phyloP scores from a whole-genome alignment of 129 eudicot species.

The Calendula officinalis region DNA sequence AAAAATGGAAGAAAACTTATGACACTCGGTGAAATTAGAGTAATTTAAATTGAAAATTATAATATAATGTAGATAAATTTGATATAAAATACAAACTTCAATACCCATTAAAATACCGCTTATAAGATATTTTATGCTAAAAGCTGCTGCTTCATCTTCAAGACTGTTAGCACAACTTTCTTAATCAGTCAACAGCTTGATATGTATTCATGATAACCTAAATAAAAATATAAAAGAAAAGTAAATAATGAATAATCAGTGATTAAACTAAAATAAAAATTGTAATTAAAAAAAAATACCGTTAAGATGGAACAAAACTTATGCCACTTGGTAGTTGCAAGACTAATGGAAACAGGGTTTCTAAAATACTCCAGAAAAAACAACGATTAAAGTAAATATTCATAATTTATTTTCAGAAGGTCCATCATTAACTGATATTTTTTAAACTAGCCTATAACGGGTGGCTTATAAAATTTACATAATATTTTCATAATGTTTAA shows the following conservation, averaged over 20 bases:
- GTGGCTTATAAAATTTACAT: no score
- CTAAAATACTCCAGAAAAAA: constrained; percentile 67
- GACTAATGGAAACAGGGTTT: constrained; percentile 69
- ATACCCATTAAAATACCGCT: constrained; percentile 97
- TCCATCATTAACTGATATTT: background rate
- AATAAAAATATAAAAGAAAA: background rate
- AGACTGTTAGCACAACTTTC: constrained; percentile 79
- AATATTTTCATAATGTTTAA: no score
- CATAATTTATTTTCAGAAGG: background rate
- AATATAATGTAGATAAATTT: background rate
- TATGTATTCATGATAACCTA: constrained; percentile 79
- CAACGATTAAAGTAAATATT: background rate
- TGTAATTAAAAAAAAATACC: constrained; percentile 37
- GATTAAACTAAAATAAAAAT: constrained; percentile 1
- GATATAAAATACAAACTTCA: constrained; percentile 50
- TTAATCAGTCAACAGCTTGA: constrained; percentile 92
- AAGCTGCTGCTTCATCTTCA: constrained; percentile 88
- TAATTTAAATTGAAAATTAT: constrained; percentile 1
- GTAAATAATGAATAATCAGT: no score
- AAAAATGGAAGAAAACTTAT: no score
- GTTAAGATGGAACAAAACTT: constrained; percentile 70
- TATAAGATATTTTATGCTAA: constrained; percentile 90
- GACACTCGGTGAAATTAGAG: background rate
- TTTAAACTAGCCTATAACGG: no score
- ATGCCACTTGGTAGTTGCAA: constrained; percentile 74